Evolutionary conservation across 2,329 filamentous ascomycete species (phyloP).

Genomic region (Canariomyces notabilis): DNA sequence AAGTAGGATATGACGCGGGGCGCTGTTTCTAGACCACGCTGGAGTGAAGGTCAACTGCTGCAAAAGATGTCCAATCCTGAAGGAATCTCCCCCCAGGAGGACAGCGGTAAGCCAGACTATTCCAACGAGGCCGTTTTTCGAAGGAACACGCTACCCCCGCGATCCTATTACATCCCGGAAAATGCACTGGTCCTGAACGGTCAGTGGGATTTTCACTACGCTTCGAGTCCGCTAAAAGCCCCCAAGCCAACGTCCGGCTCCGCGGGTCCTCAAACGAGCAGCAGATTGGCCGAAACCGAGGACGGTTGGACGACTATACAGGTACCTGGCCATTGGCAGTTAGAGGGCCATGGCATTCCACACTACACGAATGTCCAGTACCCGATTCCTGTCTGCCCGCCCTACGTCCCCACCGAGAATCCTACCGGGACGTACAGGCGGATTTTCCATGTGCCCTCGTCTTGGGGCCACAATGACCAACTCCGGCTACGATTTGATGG

Average conservation of each 20-base stretch:
- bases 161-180: conserved; percentile 49
- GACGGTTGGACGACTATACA: conserved; percentile 44
- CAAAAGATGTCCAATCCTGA: background rate
- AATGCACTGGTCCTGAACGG: conserved; percentile 49
- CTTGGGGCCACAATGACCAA: conserved; percentile 42
- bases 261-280: conserved; percentile 6
- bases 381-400: conserved; percentile 61
- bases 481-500: conserved; percentile 64
- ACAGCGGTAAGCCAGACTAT: conserved; percentile 41
- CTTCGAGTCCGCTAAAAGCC: conserved; percentile 41
- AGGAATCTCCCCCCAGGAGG: conserved; percentile 33
- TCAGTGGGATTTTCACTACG: conserved; percentile 52
- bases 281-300: background rate
- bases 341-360: conserved; percentile 61
- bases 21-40: background rate
- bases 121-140: conserved; percentile 47
- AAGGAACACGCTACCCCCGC: conserved; percentile 47
- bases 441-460: conserved; percentile 47
- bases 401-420: conserved; percentile 57
- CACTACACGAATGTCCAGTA: conserved; percentile 66
- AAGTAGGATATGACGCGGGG: background rate
- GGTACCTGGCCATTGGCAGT: conserved; percentile 66
- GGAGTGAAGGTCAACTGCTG: background rate
- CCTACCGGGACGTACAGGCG: conserved; percentile 60
- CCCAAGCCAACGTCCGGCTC: conserved; percentile 33